Percentiles rank a stretch among this genome's conserved stretches.
Evolutionary conservation across 768 basidiomycete species (phyloP).

Genomic region (Peribolospora baueri): DNA sequence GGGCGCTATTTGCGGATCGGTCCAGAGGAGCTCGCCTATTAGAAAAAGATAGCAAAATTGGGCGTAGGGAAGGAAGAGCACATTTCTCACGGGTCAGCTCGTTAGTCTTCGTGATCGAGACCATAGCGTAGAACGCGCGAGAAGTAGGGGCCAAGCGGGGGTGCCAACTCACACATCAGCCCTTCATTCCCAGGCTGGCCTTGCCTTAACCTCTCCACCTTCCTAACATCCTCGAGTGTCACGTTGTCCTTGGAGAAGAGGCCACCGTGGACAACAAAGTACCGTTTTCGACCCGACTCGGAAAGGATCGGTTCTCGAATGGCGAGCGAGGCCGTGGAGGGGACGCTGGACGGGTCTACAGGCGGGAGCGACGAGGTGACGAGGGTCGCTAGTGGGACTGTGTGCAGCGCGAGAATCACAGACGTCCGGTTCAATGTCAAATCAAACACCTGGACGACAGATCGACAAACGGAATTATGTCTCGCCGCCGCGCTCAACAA

Average conservation of each 20-base stretch:
- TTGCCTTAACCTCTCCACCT: conserved; percentile 58
- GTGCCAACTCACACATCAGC: conserved; percentile 52
- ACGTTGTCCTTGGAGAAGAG: conserved; percentile 85
- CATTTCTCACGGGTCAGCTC: too few relatives aligned
- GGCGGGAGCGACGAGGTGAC: conserved; percentile 45
- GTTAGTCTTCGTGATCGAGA: not conserved
- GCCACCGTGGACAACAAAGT: conserved; percentile 88
- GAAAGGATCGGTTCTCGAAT: conserved; percentile 40
- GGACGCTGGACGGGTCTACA: conserved; percentile 18
- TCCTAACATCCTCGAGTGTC: conserved; percentile 76
- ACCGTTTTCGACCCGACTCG: conserved; percentile 56
- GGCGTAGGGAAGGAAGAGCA: not conserved
- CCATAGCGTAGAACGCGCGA: not conserved
- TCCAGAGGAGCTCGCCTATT: conserved; percentile 58
- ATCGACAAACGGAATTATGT: not conserved
- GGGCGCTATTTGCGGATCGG: conserved; percentile 67
- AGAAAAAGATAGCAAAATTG: conserved; percentile 30
- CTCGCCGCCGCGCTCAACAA: conserved; percentile 13
- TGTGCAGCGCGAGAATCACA: not conserved
- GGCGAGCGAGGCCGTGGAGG: conserved; percentile 13
- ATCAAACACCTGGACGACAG: not conserved
- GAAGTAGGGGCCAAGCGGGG: not conserved
- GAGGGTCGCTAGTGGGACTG: conserved; percentile 76
- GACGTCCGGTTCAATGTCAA: not conserved
- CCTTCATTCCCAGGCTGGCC: conserved; percentile 78